Base-by-base conservation (phyloP, 1,139 yeast genomes). In the Insectozyma bohioensis region DNA sequence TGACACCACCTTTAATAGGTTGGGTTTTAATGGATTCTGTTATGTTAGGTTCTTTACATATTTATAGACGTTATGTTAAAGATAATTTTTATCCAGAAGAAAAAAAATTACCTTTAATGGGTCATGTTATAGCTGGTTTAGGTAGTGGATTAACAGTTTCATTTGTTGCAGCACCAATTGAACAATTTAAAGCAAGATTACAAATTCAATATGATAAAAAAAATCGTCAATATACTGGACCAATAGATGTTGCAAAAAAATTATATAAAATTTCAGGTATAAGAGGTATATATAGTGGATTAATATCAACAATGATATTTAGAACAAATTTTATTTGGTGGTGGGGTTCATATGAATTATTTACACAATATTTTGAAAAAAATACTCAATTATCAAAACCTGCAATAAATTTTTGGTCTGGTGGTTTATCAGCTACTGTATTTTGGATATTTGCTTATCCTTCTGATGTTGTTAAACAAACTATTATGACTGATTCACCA, bases 81-180 rank as follows among this genome's bases (percentile, higher is more conserved):
- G 84, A 81, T 12, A 67, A 73, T 42, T 56, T 85, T 8, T 87
- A 80, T 46, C 67, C 73, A 0, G 62, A 74, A 1, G 72, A 81
- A 31, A 61, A 67, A 32, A 78, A 75, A 48, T 61, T 88, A 41
- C 95, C 95, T 2, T 55, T 86, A 11, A 41, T 71, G 20, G 96
- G 95, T 0, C 88, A 84, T 49, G 70, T 84, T 20, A 58, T 82
- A 11, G 92, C 95, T 1, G 82, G 81, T 0, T 54, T 76, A 25
- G 95, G 95, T n/a, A 79, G 94, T 11, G 96, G 97, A 2, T 78
- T 81, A 81, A 88, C 96, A 0, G 96, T 88, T 7, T 81, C 94
- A 27, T 83, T 88, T 61, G 92, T 88, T 12, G 97, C 97, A 2
- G 95, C 96, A 0, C 96, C 96, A 1, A 83, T 88, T 5, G 97